Evolutionary conservation across 345 rosid species (phyloP), one percentile per base, ranked within the genome.

Genomic region (Sisymbrium irio): DNA sequence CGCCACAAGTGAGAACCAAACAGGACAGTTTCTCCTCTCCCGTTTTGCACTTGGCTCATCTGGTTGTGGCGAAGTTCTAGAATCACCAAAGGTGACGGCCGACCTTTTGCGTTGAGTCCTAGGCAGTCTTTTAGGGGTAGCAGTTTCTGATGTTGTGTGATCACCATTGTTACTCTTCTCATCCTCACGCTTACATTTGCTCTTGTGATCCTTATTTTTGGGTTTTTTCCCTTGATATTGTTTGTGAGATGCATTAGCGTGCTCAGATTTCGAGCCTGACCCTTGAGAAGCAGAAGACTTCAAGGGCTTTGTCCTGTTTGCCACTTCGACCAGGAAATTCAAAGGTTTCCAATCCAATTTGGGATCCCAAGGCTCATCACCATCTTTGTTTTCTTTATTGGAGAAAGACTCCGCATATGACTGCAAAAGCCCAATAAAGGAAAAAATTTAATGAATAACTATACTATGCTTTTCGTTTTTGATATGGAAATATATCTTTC

Each of bases 1-100:
- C 44, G 97, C 92, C 35, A 94, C 83, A 76, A 91, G 82, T 4
- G 93, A 82, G 80, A 94, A 89, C 97, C 98, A 94, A 77, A 89
- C 84, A 53, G 94, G 88, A 71, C 83, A 74, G 69, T 66, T 61
- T 83, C 85, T 88, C 80, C 78, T 79, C 65, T 82, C 81, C 64
- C 46, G 77, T 79, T 67, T 84, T 13, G 77, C 76, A 65, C 76
- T 76, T 5, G 84, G 70, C 64, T 86, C 85, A 77, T 86, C 85
- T 33, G 72, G 77, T 65, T 87, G 90, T 10, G 82, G 84, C 12
- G 92, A 83, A 75, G 78, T 76, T 53, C 78, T 71, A 33, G 79
- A 81, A 66, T 76, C 88, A 59, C 79, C 86, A 77, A 79, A 75
- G 78, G 76, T 56, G 46, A 82, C 67, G 4, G 81, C 73, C 72